These are phyloP conservation scores for Penicillium crystallinum DNA, from an alignment of 495 filamentous ascomycete genomes.

Conservation along the genomic window DNA sequence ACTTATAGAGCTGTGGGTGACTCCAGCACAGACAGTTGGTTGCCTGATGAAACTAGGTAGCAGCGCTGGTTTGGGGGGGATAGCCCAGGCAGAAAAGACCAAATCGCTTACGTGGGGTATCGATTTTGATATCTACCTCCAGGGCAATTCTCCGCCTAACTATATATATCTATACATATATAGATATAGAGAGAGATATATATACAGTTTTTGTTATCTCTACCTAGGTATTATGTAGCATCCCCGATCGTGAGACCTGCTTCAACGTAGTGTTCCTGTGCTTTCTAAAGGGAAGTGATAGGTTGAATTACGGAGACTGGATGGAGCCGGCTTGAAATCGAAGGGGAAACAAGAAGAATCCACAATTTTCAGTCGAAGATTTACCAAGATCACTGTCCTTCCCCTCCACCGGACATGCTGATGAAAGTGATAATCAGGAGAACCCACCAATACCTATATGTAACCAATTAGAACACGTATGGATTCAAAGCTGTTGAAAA, in stretches of 20 bases:
- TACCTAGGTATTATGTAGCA: no score
- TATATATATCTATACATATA: background rate
- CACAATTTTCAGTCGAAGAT: background rate
- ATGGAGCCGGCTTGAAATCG: no score
- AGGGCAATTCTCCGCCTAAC: no score
- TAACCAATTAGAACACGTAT: background rate
- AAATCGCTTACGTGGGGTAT: background rate
- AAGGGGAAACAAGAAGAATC: background rate
- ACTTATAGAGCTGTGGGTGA: background rate
- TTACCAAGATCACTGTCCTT: slow-evolving; percentile 18
- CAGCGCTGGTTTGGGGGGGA: background rate
- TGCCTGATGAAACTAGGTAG: background rate
- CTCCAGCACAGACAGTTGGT: background rate
- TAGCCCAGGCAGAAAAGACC: background rate
- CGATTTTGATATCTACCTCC: no score
- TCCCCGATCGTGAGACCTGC: no score
- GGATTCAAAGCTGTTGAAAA: background rate
- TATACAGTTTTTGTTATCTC: no score
- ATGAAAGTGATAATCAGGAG: slow-evolving; percentile 39
- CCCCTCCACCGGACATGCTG: slow-evolving; percentile 39
- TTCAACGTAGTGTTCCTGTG: no score
- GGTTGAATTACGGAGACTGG: no score
- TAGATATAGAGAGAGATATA: no score
- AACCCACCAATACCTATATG: slow-evolving; percentile 44
- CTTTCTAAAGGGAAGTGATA: no score